Evolutionary conservation across 768 basidiomycete genomes (phyloP).

Genomic region (Mycena filopes): DNA sequence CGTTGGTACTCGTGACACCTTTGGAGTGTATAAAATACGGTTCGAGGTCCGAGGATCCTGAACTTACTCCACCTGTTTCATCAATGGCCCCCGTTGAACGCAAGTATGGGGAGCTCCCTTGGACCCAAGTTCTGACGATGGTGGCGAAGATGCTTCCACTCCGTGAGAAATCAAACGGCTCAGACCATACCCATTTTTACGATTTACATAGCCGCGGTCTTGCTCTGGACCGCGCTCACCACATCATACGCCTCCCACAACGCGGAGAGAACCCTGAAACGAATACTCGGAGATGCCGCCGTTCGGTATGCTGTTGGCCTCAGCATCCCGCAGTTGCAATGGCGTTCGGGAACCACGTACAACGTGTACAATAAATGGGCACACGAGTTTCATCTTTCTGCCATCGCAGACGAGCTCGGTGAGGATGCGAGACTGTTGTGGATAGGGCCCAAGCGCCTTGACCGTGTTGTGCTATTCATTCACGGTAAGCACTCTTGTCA

Average conservation of each 20-base stretch:
- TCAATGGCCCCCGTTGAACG: too few relatives aligned
- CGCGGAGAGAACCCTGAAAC: slow-evolving; percentile 36
- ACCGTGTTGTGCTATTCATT: slow-evolving; percentile 45
- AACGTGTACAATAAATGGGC: slow-evolving; percentile 37
- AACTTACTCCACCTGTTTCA: too few relatives aligned
- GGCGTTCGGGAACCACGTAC: slow-evolving; percentile 34
- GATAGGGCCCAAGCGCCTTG: slow-evolving; percentile 44
- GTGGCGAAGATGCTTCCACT: too few relatives aligned
- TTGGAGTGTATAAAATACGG: too few relatives aligned
- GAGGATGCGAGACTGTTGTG: slow-evolving; percentile 43
- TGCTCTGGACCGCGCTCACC: slow-evolving; percentile 36
- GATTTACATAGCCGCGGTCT: slow-evolving; percentile 25
- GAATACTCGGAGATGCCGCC: slow-evolving; percentile 31
- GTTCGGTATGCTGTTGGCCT: slow-evolving; percentile 27
- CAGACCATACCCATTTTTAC: too few relatives aligned
- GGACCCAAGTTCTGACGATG: too few relatives aligned
- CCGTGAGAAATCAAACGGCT: too few relatives aligned
- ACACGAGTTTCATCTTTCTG: slow-evolving; percentile 33
- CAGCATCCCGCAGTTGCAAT: slow-evolving; percentile 38
- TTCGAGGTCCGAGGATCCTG: too few relatives aligned
- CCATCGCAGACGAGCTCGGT: slow-evolving; percentile 40
- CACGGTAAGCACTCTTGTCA: slow-evolving; percentile 37
- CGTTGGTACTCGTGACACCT: too few relatives aligned
- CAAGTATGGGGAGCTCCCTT: too few relatives aligned
- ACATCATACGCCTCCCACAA: slow-evolving; percentile 36